Evolutionary conservation across 1,284 basidiomycete species (phyloP).

Genomic region (Ustilago xerochloae): DNA sequence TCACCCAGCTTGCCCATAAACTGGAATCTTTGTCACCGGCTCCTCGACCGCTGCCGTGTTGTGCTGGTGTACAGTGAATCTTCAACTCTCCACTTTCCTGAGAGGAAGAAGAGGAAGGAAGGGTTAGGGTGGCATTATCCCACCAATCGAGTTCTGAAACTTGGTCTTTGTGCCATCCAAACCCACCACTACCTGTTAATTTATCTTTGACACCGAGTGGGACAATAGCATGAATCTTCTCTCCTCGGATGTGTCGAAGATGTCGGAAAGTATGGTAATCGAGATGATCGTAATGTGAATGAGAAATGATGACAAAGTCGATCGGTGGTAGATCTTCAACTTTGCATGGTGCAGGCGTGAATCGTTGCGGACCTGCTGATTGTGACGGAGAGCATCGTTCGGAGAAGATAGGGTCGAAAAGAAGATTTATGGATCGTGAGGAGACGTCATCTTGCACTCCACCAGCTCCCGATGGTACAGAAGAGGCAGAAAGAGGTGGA

Average conservation of each 20-base stretch:
- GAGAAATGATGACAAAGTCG: conserved; percentile 62
- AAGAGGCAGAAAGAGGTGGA: conserved; percentile 23
- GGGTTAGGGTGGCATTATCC: conserved; percentile 44
- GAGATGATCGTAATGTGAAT: conserved; percentile 67
- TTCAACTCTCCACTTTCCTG: conserved; percentile 2
- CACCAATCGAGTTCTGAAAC: conserved; percentile 66
- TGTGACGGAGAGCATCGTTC: conserved; percentile 63
- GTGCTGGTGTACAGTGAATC: conserved; percentile 62
- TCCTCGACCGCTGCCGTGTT: conserved; percentile 62
- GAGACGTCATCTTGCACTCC: neutral
- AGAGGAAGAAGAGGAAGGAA: neutral
- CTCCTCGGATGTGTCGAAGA: conserved; percentile 11
- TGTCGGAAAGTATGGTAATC: conserved; percentile 57
- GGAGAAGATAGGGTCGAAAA: conserved; percentile 66
- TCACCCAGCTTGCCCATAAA: conserved; percentile 62
- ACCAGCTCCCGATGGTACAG: neutral
- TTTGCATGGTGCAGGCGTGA: conserved; percentile 53
- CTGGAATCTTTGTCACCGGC: conserved; percentile 50
- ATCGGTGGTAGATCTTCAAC: conserved; percentile 56
- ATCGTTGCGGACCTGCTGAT: conserved; percentile 56
- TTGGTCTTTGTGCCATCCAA: conserved; percentile 43
- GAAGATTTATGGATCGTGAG: conserved; percentile 42
- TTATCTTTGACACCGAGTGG: conserved; percentile 60
- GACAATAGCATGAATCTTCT: conserved; percentile 55
- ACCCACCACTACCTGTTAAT: conserved; percentile 32